Evolutionary conservation across 1,139 yeast genomes (phyloP), one percentile per base, ranked within the genome.

Genomic region (Pichiaceae sp.): DNA sequence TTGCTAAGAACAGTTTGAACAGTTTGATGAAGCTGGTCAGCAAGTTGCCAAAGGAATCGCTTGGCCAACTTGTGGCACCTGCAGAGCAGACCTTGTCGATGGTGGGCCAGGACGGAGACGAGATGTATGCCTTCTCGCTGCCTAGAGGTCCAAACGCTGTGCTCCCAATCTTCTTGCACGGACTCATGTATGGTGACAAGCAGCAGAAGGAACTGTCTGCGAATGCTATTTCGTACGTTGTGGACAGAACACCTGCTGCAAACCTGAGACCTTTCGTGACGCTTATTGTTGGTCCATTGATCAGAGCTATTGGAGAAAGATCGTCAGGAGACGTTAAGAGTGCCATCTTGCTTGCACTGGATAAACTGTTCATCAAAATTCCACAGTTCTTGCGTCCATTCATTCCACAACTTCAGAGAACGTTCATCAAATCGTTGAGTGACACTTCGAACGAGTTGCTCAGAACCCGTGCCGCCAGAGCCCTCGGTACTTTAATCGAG

Each of bases 231-330:
- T 94, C 95, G 8, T 93, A 82, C 52, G 66, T 91, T 44, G 83
- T 89, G 40, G 84, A 80, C 37, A 79, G 87, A 54, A 85, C 97
- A 0, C 94, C 95, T 26, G 77, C 93, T 4, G 75, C 72, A 24
- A 72, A 73, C 48, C 73, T 93, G 60, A 84, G 78, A 58, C 86
- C 96, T 29, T 84, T 80, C 60, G 96, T 94, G 19, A 91, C 98
- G 9, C 78, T 79, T 31, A 85, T 93, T 47, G 89, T 96, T 27
- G 99, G 99, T 63, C 98, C 98, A 34, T 72, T 93, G 56, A 93
- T 93, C 63, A 86, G 99, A 70, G 95, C 89, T 40, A 85, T 91
- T 57, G 98, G 99, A 52, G 99, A 93, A 62, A 78, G 95, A 59
- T 91, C 85, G 48, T 74, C 80, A 24, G 72, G 95, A 44, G 95